phyloP scores from a whole-genome alignment of 1,284 basidiomycete species.

The Leucoagaricus sp. region DNA sequence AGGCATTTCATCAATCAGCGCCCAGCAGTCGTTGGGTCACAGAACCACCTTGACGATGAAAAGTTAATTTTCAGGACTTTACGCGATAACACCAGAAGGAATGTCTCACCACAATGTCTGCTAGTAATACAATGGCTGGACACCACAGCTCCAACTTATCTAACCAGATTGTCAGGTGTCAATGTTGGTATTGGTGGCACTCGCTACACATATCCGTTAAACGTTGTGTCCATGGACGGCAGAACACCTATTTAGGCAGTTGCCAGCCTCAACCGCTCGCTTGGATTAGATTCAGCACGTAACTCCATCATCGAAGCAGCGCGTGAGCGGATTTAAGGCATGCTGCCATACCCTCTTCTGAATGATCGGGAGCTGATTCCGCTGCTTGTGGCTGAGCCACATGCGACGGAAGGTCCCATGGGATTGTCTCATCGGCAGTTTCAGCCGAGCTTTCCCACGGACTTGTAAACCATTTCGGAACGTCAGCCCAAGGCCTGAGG shows the following conservation, averaged over 20 bases:
- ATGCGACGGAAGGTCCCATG: too few species aligned
- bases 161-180: too few species aligned
- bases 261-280: background rate
- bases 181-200: background rate
- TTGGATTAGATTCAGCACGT: background rate
- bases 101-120: too few species aligned
- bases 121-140: too few species aligned
- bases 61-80: background rate
- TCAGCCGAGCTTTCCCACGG: too few species aligned
- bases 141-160: too few species aligned
- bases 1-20: too few species aligned
- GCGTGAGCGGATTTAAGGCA: background rate
- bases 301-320: background rate
- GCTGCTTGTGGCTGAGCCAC: background rate
- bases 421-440: too few species aligned
- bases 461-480: too few species aligned
- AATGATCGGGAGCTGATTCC: background rate
- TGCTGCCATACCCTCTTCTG: background rate
- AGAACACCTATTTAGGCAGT: background rate
- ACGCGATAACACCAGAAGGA: too few species aligned
- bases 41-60: background rate
- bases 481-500: too few species aligned
- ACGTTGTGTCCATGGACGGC: background rate
- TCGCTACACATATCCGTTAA: background rate
- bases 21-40: too few species aligned